Base-by-base conservation (phyloP, 1,139 yeast species). In the Scheffersomyces cryptocercus region DNA sequence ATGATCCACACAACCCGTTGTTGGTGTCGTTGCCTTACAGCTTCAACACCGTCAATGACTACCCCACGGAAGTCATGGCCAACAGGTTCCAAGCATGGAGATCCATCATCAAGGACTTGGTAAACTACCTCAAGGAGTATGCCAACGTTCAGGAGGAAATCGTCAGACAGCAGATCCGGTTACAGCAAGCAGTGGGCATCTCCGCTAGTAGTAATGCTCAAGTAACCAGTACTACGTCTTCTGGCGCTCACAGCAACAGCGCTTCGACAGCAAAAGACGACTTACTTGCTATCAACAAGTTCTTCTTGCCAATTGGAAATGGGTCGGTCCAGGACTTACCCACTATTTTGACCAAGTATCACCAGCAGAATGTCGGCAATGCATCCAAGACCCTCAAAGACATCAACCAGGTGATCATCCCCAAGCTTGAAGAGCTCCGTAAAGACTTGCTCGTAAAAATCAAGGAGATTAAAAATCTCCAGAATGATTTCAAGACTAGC, bases 11-110 rank as follows among this genome's bases (percentile, higher is more conserved):
- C 40, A 71, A 70, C 51, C 77, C 77, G 11, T 61, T 70, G 52
- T 67, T 67, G 45, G 73, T 71, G 20, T 52, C 63, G 29, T 61
- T 71, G 43, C 76, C 76, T n/a, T 65, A 68, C 54, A 57, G 56
- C 31, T 71, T 71, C 51, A 43, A 55, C 37, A 48, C 53, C 28
- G 61, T 58, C 13, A 58, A 59, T 33, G 75, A 70, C 35, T 49
- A 81, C 56, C 98, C 98, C 11, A 89, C 97, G 1, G 97, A 90
- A 49, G 80, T 88, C 6, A 71, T 93, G 53, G 95, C 96, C 3
- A 77, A 80, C 33, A 74, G 99, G 51, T 89, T 91, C 61, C 79
- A 84, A 38, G 85, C 95, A 3, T 93, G 97, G 97, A 73, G 97
- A 51, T 76, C 80, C 42, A 80, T 91, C 42, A 84, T 90, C 47